These are phyloP conservation scores for Malassezia nana DNA, from an alignment of 1,284 basidiomycete species.

Conservation along the genomic window DNA sequence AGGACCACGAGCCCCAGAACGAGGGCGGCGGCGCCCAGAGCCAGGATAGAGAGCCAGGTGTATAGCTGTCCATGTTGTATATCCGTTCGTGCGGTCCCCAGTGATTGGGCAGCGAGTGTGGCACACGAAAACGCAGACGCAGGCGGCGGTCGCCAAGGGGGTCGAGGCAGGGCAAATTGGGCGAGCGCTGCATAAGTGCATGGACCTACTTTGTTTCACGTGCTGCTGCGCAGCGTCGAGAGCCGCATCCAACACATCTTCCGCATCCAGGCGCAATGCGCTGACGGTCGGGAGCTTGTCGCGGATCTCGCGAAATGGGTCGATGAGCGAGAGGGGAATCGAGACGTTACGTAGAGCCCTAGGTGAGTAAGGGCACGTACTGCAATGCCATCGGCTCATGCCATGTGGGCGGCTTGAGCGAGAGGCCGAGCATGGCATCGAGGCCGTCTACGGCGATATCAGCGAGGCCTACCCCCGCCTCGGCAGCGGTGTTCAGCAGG, in stretches of 20 bases:
- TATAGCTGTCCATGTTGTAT: background rate
- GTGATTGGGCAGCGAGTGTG: background rate
- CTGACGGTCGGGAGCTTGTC: constrained; percentile 6
- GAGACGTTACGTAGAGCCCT: constrained; percentile 12
- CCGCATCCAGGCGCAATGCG: constrained; percentile 2
- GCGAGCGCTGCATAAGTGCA: background rate
- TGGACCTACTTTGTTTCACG: constrained; percentile 1
- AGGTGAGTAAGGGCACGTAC: background rate
- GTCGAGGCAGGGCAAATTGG: background rate
- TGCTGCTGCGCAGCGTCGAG: background rate
- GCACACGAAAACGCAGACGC: background rate
- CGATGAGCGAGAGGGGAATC: constrained; percentile 4
- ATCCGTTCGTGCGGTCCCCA: background rate
- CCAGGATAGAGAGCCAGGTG: background rate
- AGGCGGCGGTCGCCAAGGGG: background rate
- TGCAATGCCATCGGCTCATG: constrained; percentile 7
- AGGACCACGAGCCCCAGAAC: background rate
- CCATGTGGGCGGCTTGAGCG: background rate
- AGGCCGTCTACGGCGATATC: constrained; percentile 4
- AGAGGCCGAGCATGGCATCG: constrained; percentile 8
- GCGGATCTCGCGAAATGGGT: constrained; percentile 6
- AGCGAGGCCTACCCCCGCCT: constrained; percentile 1
- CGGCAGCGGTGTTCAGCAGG: background rate
- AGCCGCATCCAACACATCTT: background rate
- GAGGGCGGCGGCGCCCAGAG: background rate